A percentile compares a stretch with the other conserved stretches of the same genome.
Evolutionary conservation across 2,329 filamentous ascomycete species (phyloP).

Genomic region (Xylariaceae sp.): DNA sequence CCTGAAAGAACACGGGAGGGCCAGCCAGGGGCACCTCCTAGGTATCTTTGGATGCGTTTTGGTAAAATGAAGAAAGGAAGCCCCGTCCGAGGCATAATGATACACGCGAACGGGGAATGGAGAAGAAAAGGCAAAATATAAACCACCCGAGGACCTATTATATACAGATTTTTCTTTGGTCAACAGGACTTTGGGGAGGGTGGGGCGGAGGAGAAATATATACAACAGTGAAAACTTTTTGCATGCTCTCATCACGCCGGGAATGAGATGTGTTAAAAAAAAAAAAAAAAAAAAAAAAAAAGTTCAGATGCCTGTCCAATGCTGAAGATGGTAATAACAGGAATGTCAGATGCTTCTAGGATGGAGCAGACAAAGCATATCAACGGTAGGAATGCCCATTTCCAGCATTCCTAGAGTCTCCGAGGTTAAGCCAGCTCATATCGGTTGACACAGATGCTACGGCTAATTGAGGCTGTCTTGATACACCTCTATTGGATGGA

Average conservation of each 20-base stretch:
- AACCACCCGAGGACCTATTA: constrained; percentile 1
- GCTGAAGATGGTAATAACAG: constrained; percentile 21
- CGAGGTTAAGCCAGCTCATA: constrained; percentile 77
- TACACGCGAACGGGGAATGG: neutral
- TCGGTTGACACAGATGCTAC: constrained; percentile 52
- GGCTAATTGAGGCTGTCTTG: constrained; percentile 45
- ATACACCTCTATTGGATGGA: constrained; percentile 34
- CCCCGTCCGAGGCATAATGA: neutral
- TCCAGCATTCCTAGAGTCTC: constrained; percentile 46
- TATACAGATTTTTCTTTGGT: constrained; percentile 10
- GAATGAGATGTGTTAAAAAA: constrained; percentile 10
- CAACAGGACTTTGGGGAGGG: neutral
- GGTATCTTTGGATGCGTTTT: neutral
- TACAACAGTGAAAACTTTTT: neutral
- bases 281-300: constrained; percentile 7
- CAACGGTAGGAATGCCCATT: constrained; percentile 20
- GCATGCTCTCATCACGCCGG: constrained; percentile 10
- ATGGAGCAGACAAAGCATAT: neutral
- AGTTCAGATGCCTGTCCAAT: constrained; percentile 22
- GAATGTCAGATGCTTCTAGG: too few relatives aligned
- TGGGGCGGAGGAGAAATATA: neutral
- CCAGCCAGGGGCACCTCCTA: too few relatives aligned
- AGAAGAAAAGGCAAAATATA: neutral
- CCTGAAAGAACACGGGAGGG: too few relatives aligned
- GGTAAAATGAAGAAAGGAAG: constrained; percentile 6